Percentiles rank a stretch among this genome's conserved stretches.
Evolutionary conservation across 768 basidiomycete genomes (phyloP).

Genomic region (Chalciporus chontae): DNA sequence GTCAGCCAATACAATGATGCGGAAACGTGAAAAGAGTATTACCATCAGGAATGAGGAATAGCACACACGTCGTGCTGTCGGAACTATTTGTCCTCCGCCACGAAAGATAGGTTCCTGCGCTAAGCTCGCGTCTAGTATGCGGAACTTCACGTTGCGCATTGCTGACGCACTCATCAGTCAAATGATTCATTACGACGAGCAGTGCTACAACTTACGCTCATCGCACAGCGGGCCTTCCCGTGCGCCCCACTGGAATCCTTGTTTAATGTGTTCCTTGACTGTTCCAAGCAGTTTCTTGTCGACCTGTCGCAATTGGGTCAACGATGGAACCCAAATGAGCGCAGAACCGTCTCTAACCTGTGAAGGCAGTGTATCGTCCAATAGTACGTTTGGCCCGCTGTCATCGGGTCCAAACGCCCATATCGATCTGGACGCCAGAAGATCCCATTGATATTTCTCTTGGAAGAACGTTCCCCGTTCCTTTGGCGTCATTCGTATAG

Average conservation of each 20-base stretch:
- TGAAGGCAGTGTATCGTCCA: constrained; percentile 95
- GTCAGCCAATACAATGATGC: not conserved
- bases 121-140: constrained; percentile 86
- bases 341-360: constrained; percentile 49
- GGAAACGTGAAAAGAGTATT: constrained; percentile 28
- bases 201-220: constrained; percentile 74
- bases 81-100: constrained; percentile 97
- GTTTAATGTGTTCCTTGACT: constrained; percentile 94
- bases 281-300: constrained; percentile 90
- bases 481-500: constrained; percentile 93
- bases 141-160: constrained; percentile 98
- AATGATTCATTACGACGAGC: not conserved
- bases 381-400: constrained; percentile 85
- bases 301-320: constrained; percentile 44
- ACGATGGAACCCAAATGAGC: not conserved
- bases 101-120: constrained; percentile 97
- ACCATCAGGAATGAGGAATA: constrained; percentile 99
- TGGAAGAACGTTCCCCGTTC: constrained; percentile 96
- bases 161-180: constrained; percentile 44
- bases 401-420: constrained; percentile 99
- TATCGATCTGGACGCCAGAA: constrained; percentile 95
- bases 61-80: constrained; percentile 97
- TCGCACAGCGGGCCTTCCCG: constrained; percentile 97
- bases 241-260: constrained; percentile 99
- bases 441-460: constrained; percentile 97